Evolutionary conservation across 768 basidiomycete genomes (phyloP), one percentile per base, ranked within the genome.

Genomic region (Cyclocybe cylindracea): DNA sequence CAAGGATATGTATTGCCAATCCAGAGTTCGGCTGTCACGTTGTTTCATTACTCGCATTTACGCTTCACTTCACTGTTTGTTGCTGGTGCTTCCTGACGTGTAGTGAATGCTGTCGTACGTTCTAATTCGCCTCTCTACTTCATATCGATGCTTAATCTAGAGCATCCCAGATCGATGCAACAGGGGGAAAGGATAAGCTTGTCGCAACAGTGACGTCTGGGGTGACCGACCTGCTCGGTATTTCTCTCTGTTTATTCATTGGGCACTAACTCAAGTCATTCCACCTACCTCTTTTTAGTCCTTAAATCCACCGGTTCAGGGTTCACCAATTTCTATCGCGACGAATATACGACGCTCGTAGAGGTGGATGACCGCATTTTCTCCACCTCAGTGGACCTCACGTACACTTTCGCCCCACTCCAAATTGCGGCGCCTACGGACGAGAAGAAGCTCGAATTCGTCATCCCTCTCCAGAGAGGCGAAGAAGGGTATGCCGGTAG

Each of bases 361-460:
- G 85, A 89, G 56, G 94, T 96, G 39, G 69, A 85, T 59, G 96
- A 98, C 57, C 82, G 96, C 7, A 87, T 98, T 61, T 87, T 98
- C 71, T 91, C 89, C 13, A 98, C 96, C 2, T 82, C 90, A 4
- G 75, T 98, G 50, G 89, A 96, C 56, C 74, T 93, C 18, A 66
- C 71, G 1, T 95, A 94, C 68, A 79, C 71, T 1, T 90, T 92
- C 64, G 46, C 68, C 1, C 71, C 78, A 0, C 61, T 89, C 33
- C 44, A 61, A 2, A 69, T 90, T 35, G 48, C 66, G 3, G 41
- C 77, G 2, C 83, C 84, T 0, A 67, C 59, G 2, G 86, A 88
- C 54, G 76, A 70, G 36, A 73, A 73, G 64, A 74, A 81, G 53
- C 71, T 84, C 10, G 74, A 76, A 13, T 83, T 89, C 56, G 61